A percentile compares a stretch with the other conserved stretches of the same genome.
Evolutionary conservation across 2,329 filamentous ascomycete genomes (phyloP).

Genomic region (Leptographium procerum): DNA sequence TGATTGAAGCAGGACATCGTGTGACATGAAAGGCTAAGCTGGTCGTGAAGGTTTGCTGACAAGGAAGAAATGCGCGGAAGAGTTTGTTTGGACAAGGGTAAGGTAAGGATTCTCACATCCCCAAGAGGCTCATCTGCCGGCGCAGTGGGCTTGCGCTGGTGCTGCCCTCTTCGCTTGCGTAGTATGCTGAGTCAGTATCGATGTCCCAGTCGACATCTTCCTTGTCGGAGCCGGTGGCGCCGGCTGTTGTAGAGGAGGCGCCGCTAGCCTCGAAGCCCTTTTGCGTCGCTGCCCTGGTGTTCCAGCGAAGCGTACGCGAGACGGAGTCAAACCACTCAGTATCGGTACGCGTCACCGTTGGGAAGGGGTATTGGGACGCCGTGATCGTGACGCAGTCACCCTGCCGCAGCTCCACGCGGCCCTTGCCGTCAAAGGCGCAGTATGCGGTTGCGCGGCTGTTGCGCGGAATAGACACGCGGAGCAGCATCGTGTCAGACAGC

Average conservation of each 20-base stretch:
- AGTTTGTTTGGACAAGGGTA: neutral
- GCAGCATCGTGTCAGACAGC: constrained; percentile 83
- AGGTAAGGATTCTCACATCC: constrained; percentile 30
- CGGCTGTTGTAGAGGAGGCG: constrained; percentile 34
- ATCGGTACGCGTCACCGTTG: constrained; percentile 80
- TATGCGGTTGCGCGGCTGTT: constrained; percentile 87
- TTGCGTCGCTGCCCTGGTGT: constrained; percentile 81
- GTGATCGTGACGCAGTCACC: constrained; percentile 95
- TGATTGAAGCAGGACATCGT: neutral
- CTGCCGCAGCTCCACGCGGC: constrained; percentile 80
- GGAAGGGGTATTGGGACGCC: constrained; percentile 92
- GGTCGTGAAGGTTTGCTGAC: neutral
- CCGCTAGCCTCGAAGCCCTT: constrained; percentile 64
- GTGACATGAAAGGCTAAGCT: neutral
- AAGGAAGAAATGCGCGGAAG: neutral
- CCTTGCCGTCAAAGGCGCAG: constrained; percentile 96
- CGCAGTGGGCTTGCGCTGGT: constrained; percentile 55
- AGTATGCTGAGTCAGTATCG: constrained; percentile 69
- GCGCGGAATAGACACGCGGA: constrained; percentile 77
- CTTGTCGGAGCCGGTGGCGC: constrained; percentile 22
- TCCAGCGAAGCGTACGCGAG: constrained; percentile 85
- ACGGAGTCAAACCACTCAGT: constrained; percentile 97
- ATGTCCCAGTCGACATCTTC: constrained; percentile 76
- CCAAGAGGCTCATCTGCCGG: constrained; percentile 63
- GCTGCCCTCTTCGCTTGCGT: constrained; percentile 63